A percentile compares a stretch with the other conserved stretches of the same genome.
phyloP scores from a whole-genome alignment of 2,329 filamentous ascomycete species.

The Pseudonectria foliicola region DNA sequence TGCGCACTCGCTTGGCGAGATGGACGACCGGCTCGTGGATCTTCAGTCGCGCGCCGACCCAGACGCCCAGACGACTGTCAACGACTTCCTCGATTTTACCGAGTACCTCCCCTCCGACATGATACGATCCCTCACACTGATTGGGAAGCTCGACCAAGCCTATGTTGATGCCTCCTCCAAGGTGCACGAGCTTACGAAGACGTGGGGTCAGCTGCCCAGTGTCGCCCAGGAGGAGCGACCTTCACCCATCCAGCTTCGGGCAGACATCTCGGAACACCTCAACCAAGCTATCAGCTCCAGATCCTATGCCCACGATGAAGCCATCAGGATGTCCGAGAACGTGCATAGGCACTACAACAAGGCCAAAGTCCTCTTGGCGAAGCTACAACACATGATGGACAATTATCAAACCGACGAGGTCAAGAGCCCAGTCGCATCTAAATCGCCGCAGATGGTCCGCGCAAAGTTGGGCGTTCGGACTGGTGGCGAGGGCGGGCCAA shows the following conservation, averaged over 20 bases:
- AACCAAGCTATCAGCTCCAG: constrained; percentile 48
- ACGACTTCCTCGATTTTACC: constrained; percentile 63
- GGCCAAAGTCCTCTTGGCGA: constrained; percentile 50
- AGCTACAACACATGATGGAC: constrained; percentile 53
- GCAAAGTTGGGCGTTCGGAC: constrained; percentile 40
- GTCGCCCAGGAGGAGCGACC: constrained; percentile 41
- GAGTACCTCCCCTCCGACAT: constrained; percentile 64
- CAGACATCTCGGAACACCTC: constrained; percentile 53
- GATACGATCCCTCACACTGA: constrained; percentile 56
- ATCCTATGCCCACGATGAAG: constrained; percentile 54
- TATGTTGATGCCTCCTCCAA: constrained; percentile 49
- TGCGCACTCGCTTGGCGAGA: constrained; percentile 20
- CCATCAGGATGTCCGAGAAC: constrained; percentile 56
- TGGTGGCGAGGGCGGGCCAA: constrained; percentile 38
- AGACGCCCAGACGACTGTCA: constrained; percentile 62
- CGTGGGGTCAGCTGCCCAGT: constrained; percentile 50
- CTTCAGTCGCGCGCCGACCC: constrained; percentile 52
- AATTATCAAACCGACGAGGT: constrained; percentile 51
- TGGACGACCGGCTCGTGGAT: constrained; percentile 27
- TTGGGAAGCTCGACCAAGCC: constrained; percentile 54
- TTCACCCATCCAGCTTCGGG: constrained; percentile 44
- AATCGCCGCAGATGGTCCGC: constrained; percentile 47
- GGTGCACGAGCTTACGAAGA: constrained; percentile 49
- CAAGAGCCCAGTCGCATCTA: constrained; percentile 43
- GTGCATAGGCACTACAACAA: constrained; percentile 56